Percentiles rank a stretch among this genome's conserved stretches.
Evolutionary conservation across 1,139 yeast genomes (phyloP).

Genomic region (Taphrina flavorubra): DNA sequence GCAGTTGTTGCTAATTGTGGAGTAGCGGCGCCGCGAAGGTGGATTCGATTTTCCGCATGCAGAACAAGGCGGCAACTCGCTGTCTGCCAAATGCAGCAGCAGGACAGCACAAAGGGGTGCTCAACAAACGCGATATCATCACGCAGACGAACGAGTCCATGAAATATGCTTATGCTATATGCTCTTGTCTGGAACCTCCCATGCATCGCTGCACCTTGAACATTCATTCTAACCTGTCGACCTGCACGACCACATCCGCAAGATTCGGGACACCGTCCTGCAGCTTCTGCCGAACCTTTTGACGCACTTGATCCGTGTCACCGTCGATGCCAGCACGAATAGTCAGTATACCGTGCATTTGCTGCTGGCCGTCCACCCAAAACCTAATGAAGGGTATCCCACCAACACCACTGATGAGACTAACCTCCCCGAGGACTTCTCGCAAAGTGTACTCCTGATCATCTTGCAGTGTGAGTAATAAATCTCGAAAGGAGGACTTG

Average conservation of each 20-base stretch:
- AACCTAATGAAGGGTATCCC: slow-evolving; percentile 88
- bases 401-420: slow-evolving; percentile 75
- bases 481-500: slow-evolving; percentile 75
- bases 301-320: slow-evolving; percentile 35
- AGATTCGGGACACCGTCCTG: slow-evolving; percentile 56
- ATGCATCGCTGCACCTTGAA: neutral
- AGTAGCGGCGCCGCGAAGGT: neutral
- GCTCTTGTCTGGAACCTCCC: neutral
- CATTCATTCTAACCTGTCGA: slow-evolving; percentile 24
- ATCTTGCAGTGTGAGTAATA: slow-evolving; percentile 66
- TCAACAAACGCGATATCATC: too few species aligned
- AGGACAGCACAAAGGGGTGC: neutral
- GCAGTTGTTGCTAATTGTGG: slow-evolving; percentile 2
- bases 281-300: slow-evolving; percentile 47
- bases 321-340: slow-evolving; percentile 46
- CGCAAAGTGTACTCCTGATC: slow-evolving; percentile 67
- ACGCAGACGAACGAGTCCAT: neutral
- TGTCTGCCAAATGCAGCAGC: neutral
- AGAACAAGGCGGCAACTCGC: neutral
- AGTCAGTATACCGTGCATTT: slow-evolving; percentile 52
- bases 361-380: slow-evolving; percentile 71
- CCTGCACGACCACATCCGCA: slow-evolving; percentile 40
- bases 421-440: slow-evolving; percentile 68
- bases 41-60: neutral
- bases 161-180: slow-evolving; percentile 5